Evolutionary conservation across 192 early-diverging fungal genomes (phyloP), one percentile per base, ranked within the genome.

Genomic region (Coemansia sp.): DNA sequence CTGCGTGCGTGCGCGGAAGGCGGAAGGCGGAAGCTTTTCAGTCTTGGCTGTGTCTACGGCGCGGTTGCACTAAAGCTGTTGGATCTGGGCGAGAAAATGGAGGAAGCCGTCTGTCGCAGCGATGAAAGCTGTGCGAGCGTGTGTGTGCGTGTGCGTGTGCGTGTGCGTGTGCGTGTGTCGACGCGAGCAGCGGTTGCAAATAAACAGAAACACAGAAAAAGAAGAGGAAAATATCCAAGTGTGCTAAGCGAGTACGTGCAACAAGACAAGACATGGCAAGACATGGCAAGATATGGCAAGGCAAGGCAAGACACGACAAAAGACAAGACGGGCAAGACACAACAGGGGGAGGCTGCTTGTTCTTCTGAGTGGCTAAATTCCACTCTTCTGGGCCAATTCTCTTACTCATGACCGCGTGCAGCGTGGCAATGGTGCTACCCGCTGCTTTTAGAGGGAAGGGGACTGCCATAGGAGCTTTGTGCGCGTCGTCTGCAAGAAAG

Each of bases 321-420:
- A 35, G 4, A 35, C 34, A 7, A n/a, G n/a, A n/a, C n/a, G n/a
- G n/a, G n/a, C n/a, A n/a, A n/a, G n/a, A n/a, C n/a, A n/a, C n/a
- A n/a, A n/a, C n/a, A n/a, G n/a, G n/a, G n/a, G n/a, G n/a, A n/a
- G n/a, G n/a, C 10, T 35, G 34, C 51, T 53, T 53, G 51, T 53
- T 53, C 51, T 7, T 57, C 29, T 18, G 30, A 20, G 55, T 57
- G 55, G 55, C 55, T 57, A 57, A 57, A 57, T 57, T 57, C 55
- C 55, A 57, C 55, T 57, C 29, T 7, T 16, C 31, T 34, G 55
- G 55, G 55, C 55, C 55, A 57, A 52, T 52, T 7, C 49, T 26
- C 26, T 52, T 52, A n/a, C n/a, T 52, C 20, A 4, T 48, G 5
- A 26, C 26, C 49, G 49, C 49, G 40, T 43, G n/a, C n/a, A n/a